phyloP scores from a whole-genome alignment of 495 filamentous ascomycete genomes.

The Aeminium ludgeri region DNA sequence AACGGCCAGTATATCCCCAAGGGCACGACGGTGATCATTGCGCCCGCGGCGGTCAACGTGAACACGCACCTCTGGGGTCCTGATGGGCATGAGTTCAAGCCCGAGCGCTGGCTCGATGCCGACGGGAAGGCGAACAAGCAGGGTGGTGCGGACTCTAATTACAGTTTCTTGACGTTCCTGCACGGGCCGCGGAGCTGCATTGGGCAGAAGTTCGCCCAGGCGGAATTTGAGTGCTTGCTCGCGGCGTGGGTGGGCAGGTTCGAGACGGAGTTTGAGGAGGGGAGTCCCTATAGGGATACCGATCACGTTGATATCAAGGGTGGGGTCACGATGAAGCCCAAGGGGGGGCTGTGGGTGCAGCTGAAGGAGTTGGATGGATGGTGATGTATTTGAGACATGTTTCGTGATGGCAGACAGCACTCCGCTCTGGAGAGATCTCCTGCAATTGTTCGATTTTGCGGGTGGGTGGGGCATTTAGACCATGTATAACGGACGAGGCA shows the following conservation, averaged over 20 bases:
- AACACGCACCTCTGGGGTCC: constrained; percentile 23
- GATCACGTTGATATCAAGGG: constrained; percentile 23
- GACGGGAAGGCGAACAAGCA: constrained; percentile 21
- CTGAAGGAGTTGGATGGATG: constrained; percentile 17
- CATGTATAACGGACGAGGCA: too few species aligned
- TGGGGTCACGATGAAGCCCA: constrained; percentile 25
- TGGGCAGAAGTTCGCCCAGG: constrained; percentile 56
- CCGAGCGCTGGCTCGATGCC: constrained; percentile 26
- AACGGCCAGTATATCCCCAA: constrained; percentile 37
- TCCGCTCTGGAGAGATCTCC: too few species aligned
- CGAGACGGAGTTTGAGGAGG: constrained; percentile 36
- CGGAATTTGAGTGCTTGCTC: constrained; percentile 68
- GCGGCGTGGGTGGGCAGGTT: constrained; percentile 60
- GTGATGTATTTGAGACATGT: constrained; percentile 5
- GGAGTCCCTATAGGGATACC: constrained; percentile 6
- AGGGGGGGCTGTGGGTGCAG: constrained; percentile 20
- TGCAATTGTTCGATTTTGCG: too few species aligned
- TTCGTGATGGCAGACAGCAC: too few species aligned
- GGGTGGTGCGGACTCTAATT: constrained; percentile 27
- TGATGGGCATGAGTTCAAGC: constrained; percentile 28
- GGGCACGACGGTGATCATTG: constrained; percentile 34
- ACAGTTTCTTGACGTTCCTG: constrained; percentile 27
- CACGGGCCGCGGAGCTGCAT: constrained; percentile 32
- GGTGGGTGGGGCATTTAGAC: too few species aligned
- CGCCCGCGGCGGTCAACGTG: constrained; percentile 30